phyloP scores from a whole-genome alignment of 768 basidiomycete genomes.

The Phanerochaete sordida region DNA sequence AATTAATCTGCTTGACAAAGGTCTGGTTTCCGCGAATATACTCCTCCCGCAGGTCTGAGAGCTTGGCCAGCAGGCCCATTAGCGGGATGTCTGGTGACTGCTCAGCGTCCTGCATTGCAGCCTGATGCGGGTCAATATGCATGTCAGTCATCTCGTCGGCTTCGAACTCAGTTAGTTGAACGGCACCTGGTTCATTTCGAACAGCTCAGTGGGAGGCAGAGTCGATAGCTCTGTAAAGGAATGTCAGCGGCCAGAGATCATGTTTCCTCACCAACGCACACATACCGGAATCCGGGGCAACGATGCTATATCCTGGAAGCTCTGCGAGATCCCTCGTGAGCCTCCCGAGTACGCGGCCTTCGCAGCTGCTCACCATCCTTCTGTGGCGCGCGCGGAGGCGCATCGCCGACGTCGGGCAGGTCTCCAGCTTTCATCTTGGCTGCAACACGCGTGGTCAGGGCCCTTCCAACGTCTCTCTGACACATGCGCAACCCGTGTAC shows the following conservation, averaged over 20 bases:
- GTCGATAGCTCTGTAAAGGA: conserved; percentile 1
- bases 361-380: background rate
- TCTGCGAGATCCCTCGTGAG: background rate
- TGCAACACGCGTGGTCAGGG: background rate
- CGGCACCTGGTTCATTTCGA: conserved; percentile 8
- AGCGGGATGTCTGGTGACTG: background rate
- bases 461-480: background rate
- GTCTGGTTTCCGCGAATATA: conserved; percentile 56
- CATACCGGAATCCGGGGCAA: background rate
- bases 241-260: background rate
- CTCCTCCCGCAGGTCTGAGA: conserved; percentile 48
- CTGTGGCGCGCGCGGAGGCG: background rate
- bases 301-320: background rate
- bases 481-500: background rate
- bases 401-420: background rate
- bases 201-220: conserved; percentile 2
- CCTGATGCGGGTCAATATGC: background rate
- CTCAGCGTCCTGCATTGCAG: conserved; percentile 1
- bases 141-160: background rate
- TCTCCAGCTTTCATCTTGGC: conserved; percentile 7
- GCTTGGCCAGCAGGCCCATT: background rate
- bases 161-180: background rate
- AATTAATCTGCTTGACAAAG: conserved; percentile 76
- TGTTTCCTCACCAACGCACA: background rate
- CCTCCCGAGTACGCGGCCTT: background rate